These are phyloP conservation scores for Asclepias syriaca DNA, from an alignment of 257 asterid species.

Conservation along the genomic window DNA sequence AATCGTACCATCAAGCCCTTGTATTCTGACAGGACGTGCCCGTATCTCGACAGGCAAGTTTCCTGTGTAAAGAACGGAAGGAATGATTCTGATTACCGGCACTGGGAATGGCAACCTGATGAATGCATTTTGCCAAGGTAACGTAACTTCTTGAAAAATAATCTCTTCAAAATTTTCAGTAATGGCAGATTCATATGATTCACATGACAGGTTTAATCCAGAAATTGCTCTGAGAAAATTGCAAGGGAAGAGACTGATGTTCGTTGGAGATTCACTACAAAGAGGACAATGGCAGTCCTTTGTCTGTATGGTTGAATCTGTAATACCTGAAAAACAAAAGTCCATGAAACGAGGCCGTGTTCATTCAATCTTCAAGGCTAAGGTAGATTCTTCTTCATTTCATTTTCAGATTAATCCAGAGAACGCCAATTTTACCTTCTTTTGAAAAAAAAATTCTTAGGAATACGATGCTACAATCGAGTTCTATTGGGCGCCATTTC, in stretches of 20 bases:
- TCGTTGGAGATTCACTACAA: slow-evolving; percentile 88
- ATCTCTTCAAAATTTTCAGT: background rate
- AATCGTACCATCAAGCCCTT: slow-evolving; percentile 59
- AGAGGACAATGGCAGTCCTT: slow-evolving; percentile 97
- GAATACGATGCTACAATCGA: slow-evolving; percentile 74
- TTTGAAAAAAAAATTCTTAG: slow-evolving; percentile 19
- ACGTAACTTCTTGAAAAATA: background rate
- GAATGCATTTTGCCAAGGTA: slow-evolving; percentile 92
- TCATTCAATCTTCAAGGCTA: slow-evolving; percentile 42
- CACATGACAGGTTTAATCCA: slow-evolving; percentile 58
- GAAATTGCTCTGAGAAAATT: slow-evolving; percentile 51
- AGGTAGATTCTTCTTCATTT: slow-evolving; percentile 20
- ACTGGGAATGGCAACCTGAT: slow-evolving; percentile 91
- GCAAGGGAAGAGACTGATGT: slow-evolving; percentile 83
- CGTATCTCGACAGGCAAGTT: slow-evolving; percentile 77
- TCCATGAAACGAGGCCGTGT: slow-evolving; percentile 65
- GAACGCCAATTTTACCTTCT: background rate
- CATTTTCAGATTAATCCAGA: background rate
- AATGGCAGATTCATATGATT: background rate
- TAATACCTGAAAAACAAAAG: slow-evolving; percentile 55
- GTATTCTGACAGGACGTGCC: slow-evolving; percentile 67
- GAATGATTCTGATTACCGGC: slow-evolving; percentile 52
- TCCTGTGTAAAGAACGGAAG: slow-evolving; percentile 82
- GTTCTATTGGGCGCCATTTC: slow-evolving; percentile 90
- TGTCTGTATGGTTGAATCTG: slow-evolving; percentile 71